Conservation (phyloP, 352 stramenopile genomes). For the Phytophthora brassicae region DNA sequence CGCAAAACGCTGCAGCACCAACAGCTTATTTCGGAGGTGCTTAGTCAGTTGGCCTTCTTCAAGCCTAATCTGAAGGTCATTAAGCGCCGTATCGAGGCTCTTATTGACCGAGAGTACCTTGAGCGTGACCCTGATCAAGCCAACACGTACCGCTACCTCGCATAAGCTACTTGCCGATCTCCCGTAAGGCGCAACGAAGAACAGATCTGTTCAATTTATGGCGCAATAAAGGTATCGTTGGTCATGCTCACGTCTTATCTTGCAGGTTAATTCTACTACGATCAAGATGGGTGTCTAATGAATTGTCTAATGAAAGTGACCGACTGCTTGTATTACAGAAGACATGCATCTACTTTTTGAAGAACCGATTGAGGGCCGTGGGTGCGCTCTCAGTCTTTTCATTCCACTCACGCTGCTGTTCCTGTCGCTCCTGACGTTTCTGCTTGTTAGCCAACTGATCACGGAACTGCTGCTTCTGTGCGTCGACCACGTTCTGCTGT, state of each 20-base stretch:
- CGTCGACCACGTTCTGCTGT: constrained; percentile 98
- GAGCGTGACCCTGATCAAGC: constrained; percentile 95
- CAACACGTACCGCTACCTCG: constrained; percentile 96
- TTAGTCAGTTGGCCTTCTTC: constrained; percentile 98
- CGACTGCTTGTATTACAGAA: constrained; percentile 29
- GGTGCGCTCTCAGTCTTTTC: constrained; percentile 74
- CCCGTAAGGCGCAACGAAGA: constrained; percentile 10
- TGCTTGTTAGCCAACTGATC: constrained; percentile 82
- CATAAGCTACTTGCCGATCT: constrained; percentile 51
- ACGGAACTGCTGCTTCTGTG: constrained; percentile 90
- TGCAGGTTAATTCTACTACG: too few species aligned
- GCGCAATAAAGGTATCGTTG: constrained; percentile 31
- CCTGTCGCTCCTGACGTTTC: constrained; percentile 67
- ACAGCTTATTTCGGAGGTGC: constrained; percentile 97
- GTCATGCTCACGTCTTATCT: constrained; percentile 6
- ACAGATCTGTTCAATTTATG: constrained; percentile 23
- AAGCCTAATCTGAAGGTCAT: constrained; percentile 97
- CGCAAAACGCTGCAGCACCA: constrained; percentile 97
- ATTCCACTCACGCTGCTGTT: constrained; percentile 81
- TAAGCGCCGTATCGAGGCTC: constrained; percentile 97
- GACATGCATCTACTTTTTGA: constrained; percentile 70
- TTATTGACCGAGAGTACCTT: constrained; percentile 99
- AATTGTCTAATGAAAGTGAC: constrained; percentile 24
- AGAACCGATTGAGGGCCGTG: constrained; percentile 87
- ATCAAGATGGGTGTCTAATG: background rate